phyloP scores from a whole-genome alignment of 768 basidiomycete genomes.

The Boletus rubroflammeus region DNA sequence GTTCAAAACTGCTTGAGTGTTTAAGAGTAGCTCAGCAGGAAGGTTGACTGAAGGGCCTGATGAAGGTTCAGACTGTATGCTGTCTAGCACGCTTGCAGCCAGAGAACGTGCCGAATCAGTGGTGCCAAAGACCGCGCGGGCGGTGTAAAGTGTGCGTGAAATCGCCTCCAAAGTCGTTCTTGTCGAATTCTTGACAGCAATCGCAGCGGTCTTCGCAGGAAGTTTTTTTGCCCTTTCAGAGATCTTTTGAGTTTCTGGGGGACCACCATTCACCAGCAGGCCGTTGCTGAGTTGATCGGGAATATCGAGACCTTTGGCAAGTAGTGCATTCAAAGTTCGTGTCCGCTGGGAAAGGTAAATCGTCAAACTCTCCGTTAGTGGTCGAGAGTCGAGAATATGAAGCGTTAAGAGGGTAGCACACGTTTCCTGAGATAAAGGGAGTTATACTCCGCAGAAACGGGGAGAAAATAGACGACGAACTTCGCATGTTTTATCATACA shows the following conservation, averaged over 20 bases:
- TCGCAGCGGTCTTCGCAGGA: conserved; percentile 36
- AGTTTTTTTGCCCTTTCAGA: neutral
- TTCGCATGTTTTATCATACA: conserved; percentile 48
- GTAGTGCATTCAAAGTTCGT: conserved; percentile 48
- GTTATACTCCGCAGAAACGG: neutral
- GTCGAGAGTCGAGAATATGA: conserved; percentile 85
- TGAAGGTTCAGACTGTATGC: conserved; percentile 54
- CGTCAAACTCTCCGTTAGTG: conserved; percentile 66
- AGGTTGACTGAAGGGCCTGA: conserved; percentile 28
- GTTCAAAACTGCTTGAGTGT: conserved; percentile 63
- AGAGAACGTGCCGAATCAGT: conserved; percentile 39
- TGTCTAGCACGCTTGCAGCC: conserved; percentile 53
- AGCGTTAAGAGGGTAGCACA: conserved; percentile 80
- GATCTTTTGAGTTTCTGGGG: conserved; percentile 16
- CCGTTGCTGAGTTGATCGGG: conserved; percentile 31
- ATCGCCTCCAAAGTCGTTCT: conserved; percentile 53
- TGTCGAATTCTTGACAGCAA: conserved; percentile 53
- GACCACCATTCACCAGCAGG: conserved; percentile 36
- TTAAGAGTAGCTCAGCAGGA: conserved; percentile 54
- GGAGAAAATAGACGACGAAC: conserved; percentile 36
- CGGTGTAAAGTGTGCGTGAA: conserved; percentile 52
- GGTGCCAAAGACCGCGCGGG: conserved; percentile 55
- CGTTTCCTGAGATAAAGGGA: conserved; percentile 45
- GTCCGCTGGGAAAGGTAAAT: conserved; percentile 71
- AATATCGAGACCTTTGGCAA: conserved; percentile 34